These are phyloP conservation scores for Dactylonectria macrodidyma DNA, from an alignment of 2,329 filamentous ascomycete genomes.

Conservation along the genomic window DNA sequence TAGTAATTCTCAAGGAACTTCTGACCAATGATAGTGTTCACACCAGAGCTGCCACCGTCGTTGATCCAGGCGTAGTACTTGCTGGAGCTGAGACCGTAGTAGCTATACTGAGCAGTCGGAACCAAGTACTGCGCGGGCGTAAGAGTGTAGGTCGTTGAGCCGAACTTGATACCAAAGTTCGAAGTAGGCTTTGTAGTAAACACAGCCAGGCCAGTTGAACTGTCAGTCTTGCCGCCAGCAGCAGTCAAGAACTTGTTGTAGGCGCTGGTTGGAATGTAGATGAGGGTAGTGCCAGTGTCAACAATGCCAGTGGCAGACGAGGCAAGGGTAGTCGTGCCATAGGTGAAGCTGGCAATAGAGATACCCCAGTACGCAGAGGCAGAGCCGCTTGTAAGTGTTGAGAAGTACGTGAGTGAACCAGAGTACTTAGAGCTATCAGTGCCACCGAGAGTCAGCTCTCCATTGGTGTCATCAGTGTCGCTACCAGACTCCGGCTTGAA, in stretches of 20 bases:
- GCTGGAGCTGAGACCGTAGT: constrained; percentile 40
- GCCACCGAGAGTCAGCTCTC: constrained; percentile 45
- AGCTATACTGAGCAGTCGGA: constrained; percentile 44
- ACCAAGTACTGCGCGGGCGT: constrained; percentile 48
- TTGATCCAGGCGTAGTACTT: constrained; percentile 51
- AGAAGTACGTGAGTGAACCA: constrained; percentile 40
- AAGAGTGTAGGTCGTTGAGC: constrained; percentile 46
- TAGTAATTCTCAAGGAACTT: constrained; percentile 52
- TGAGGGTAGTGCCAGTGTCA: constrained; percentile 48
- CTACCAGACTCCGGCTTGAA: constrained; percentile 46
- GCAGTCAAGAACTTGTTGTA: constrained; percentile 49
- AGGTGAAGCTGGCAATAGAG: constrained; percentile 43
- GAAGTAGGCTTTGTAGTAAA: constrained; percentile 47
- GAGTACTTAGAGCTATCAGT: constrained; percentile 39
- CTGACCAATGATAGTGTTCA: constrained; percentile 49
- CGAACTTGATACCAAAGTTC: constrained; percentile 49
- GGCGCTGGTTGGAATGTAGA: constrained; percentile 45
- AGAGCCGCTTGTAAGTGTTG: constrained; percentile 30
- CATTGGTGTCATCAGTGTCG: constrained; percentile 43
- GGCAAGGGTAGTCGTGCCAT: constrained; percentile 38
- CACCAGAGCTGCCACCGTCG: constrained; percentile 45
- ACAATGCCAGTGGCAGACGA: constrained; percentile 41
- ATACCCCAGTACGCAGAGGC: constrained; percentile 43
- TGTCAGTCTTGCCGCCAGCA: constrained; percentile 44
- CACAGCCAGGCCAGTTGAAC: constrained; percentile 43